phyloP scores from a whole-genome alignment of 306 rosid species.

The Castanea mollissima region DNA sequence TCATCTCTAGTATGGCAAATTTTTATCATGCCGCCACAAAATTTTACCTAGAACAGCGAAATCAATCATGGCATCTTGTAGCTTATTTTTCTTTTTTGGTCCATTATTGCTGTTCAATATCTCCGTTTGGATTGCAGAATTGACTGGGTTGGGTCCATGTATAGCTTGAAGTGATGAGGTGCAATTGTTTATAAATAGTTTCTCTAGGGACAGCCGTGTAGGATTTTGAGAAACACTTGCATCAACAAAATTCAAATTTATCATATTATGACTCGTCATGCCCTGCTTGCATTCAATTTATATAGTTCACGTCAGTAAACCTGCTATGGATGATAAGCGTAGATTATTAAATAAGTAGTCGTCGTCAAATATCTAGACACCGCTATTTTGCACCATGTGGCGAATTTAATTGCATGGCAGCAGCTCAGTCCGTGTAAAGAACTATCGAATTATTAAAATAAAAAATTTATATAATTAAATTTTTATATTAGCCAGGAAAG shows the following conservation, averaged over 20 bases:
- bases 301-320: too few species aligned
- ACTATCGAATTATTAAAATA: too few species aligned
- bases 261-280: neutral
- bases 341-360: too few species aligned
- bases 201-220: slow-evolving; percentile 27
- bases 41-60: slow-evolving; percentile 7
- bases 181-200: slow-evolving; percentile 63
- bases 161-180: slow-evolving; percentile 34
- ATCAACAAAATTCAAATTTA: slow-evolving; percentile 3
- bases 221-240: slow-evolving; percentile 17
- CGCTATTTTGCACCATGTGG: too few species aligned
- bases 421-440: too few species aligned
- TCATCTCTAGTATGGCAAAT: slow-evolving; percentile 17
- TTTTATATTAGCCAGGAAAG: too few species aligned
- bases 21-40: slow-evolving; percentile 18
- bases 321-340: too few species aligned
- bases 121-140: slow-evolving; percentile 18
- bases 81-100: too few species aligned
- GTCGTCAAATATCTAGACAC: too few species aligned
- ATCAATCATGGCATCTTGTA: slow-evolving; percentile 1
- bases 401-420: too few species aligned
- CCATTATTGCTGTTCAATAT: neutral
- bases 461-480: too few species aligned
- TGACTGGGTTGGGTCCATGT: slow-evolving; percentile 35
- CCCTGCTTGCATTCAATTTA: too few species aligned